phyloP scores from a whole-genome alignment of 805 yeast species.

The Teunomyces panamensis region DNA sequence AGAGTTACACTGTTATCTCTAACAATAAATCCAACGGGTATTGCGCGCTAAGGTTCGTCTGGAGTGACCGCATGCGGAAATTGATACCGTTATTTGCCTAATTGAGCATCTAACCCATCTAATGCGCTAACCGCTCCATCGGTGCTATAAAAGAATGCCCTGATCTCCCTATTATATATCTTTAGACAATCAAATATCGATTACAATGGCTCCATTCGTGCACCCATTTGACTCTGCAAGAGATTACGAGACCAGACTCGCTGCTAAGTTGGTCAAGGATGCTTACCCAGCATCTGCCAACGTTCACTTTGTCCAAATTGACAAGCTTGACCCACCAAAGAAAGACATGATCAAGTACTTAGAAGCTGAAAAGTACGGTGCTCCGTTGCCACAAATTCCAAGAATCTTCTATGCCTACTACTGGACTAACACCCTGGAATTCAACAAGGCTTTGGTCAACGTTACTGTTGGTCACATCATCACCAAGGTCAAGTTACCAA shows the following conservation, averaged over 20 bases:
- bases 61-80: conserved; percentile 1
- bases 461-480: conserved; percentile 60
- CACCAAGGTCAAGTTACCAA: conserved; percentile 52
- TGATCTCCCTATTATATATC: neutral
- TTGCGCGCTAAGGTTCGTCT: neutral
- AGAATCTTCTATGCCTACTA: conserved; percentile 69
- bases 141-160: neutral
- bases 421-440: conserved; percentile 46
- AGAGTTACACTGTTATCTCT: neutral
- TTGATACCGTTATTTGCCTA: conserved; percentile 1
- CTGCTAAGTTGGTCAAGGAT: conserved; percentile 61
- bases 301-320: conserved; percentile 65
- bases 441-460: conserved; percentile 72
- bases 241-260: conserved; percentile 55
- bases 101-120: neutral
- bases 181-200: neutral
- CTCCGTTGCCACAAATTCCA: conserved; percentile 55
- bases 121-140: neutral
- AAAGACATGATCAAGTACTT: conserved; percentile 62
- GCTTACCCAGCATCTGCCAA: conserved; percentile 47
- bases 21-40: neutral
- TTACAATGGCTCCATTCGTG: conserved; percentile 4
- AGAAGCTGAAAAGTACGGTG: conserved; percentile 57
- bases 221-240: conserved; percentile 63
- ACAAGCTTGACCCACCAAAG: conserved; percentile 78